Evolutionary conservation across 306 rosid genomes (phyloP).

Genomic region (Cajanus cajan): DNA sequence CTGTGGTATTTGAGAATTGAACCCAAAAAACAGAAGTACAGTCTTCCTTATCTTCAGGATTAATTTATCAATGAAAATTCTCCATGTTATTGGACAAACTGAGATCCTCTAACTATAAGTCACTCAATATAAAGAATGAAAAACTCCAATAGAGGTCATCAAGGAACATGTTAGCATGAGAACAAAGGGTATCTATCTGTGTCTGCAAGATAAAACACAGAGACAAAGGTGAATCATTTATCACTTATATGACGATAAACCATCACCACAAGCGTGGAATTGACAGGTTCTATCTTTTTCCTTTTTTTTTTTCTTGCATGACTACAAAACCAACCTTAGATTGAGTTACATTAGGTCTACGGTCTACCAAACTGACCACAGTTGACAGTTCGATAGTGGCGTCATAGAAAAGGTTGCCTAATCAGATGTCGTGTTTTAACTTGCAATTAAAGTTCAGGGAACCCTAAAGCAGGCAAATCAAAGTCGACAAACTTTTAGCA

Average conservation of each 20-base stretch:
- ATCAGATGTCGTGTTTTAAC: not conserved
- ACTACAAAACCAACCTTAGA: not conserved
- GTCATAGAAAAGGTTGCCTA: not conserved
- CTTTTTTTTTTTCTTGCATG: slow-evolving; percentile 8
- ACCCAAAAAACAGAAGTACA: not conserved
- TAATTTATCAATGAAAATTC: not conserved
- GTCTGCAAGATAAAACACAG: not conserved
- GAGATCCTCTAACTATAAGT: not conserved
- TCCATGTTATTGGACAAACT: not conserved
- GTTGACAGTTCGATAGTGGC: not conserved
- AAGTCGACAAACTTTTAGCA: not conserved
- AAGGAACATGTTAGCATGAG: not conserved
- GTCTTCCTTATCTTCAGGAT: not conserved
- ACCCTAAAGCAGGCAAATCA: not conserved
- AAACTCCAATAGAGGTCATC: not conserved
- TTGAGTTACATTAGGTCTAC: not conserved
- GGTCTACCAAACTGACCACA: not conserved
- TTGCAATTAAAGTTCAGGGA: not conserved
- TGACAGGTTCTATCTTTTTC: not conserved
- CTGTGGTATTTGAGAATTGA: not conserved
- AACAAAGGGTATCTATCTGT: not conserved
- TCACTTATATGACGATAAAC: not conserved
- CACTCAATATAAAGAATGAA: not conserved
- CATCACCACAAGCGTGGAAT: not conserved
- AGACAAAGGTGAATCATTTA: not conserved